A percentile compares a stretch with the other conserved stretches of the same genome.
Evolutionary conservation across 2,329 filamentous ascomycete genomes (phyloP).

Genomic region (Scytalidium lignicola): DNA sequence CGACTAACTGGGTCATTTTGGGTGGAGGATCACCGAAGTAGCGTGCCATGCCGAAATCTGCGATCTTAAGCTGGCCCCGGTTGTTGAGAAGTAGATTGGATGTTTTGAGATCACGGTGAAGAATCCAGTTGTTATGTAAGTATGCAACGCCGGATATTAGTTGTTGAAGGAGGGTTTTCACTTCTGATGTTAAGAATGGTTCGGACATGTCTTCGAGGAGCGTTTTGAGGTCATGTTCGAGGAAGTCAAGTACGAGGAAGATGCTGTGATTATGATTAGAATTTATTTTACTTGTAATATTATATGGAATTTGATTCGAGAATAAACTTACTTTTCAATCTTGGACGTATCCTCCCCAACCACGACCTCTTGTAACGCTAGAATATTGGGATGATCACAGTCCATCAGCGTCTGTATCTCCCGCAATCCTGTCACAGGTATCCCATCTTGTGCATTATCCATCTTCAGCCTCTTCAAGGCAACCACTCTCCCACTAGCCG

Average conservation of each 20-base stretch:
- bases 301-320: not conserved
- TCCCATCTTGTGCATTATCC: slow-evolving; percentile 64
- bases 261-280: slow-evolving; percentile 50
- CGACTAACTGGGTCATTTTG: slow-evolving; percentile 84
- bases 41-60: slow-evolving; percentile 96
- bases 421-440: slow-evolving; percentile 86
- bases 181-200: slow-evolving; percentile 86
- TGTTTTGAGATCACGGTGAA: slow-evolving; percentile 91
- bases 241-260: slow-evolving; percentile 93
- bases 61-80: slow-evolving; percentile 88
- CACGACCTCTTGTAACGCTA: slow-evolving; percentile 77
- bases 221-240: slow-evolving; percentile 94
- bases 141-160: slow-evolving; percentile 75
- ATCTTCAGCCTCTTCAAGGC: slow-evolving; percentile 93
- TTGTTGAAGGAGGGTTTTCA: slow-evolving; percentile 84
- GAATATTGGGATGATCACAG: slow-evolving; percentile 76
- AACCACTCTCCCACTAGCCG: slow-evolving; percentile 70
- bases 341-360: slow-evolving; percentile 57
- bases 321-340: slow-evolving; percentile 44
- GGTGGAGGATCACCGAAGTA: slow-evolving; percentile 75
- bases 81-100: slow-evolving; percentile 94
- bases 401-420: slow-evolving; percentile 90
- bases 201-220: slow-evolving; percentile 92
- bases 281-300: slow-evolving; percentile 2
- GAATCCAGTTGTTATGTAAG: slow-evolving; percentile 84